These are phyloP conservation scores for Torulaspora microellipsoides DNA, from an alignment of 805 yeast species.

Conservation along the genomic window DNA sequence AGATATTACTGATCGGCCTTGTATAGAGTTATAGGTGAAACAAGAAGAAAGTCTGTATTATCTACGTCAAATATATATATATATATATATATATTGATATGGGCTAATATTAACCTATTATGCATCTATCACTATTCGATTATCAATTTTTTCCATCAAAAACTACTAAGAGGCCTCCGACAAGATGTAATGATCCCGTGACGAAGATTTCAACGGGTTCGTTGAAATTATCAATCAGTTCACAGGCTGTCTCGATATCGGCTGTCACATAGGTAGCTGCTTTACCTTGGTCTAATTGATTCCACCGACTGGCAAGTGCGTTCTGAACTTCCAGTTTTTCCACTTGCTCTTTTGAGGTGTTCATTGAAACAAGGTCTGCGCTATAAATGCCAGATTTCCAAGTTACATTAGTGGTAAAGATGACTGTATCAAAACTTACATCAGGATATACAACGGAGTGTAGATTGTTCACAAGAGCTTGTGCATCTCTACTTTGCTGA, in stretches of 20 bases:
- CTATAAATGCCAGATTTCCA: constrained; percentile 80
- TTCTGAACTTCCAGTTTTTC: constrained; percentile 81
- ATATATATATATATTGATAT: not conserved
- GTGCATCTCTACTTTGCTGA: constrained; percentile 90
- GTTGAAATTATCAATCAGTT: constrained; percentile 39
- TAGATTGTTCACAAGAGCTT: constrained; percentile 53
- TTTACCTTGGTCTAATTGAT: constrained; percentile 39
- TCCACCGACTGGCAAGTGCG: constrained; percentile 67
- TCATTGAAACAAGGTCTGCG: constrained; percentile 79
- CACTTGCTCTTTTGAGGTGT: constrained; percentile 72
- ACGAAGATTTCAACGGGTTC: constrained; percentile 68
- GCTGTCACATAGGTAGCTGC: constrained; percentile 51
- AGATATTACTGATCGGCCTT: constrained; percentile 60
- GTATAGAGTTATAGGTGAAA: constrained; percentile 27
- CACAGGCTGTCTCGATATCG: constrained; percentile 70
- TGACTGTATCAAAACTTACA: constrained; percentile 62
- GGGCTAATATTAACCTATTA: not conserved
- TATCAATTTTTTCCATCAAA: constrained; percentile 45
- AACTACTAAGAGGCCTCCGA: constrained; percentile 90
- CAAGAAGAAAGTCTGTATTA: not conserved
- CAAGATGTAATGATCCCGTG: constrained; percentile 89
- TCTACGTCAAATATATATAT: not conserved
- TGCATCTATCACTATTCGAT: not conserved
- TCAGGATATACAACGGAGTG: constrained; percentile 39
- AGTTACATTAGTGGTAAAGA: constrained; percentile 89